Conservation (phyloP, 1,139 yeast genomes). For the Geotrichum candidum region DNA sequence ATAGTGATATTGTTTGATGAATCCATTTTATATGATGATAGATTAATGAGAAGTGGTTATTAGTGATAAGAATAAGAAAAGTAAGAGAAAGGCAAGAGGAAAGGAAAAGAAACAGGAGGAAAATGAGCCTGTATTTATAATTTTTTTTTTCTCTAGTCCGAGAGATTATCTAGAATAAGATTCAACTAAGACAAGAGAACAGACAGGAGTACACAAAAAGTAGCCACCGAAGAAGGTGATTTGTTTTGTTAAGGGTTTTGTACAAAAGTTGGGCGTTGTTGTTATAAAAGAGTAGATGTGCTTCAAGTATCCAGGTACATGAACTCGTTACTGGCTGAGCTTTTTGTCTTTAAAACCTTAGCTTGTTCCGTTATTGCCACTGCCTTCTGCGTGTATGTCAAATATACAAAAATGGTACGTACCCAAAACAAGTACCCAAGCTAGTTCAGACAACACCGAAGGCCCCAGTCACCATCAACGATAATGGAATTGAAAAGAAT, state of each 20-base stretch:
- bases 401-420: background rate
- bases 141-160: background rate
- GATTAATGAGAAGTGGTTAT: background rate
- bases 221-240: background rate
- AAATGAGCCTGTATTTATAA: background rate
- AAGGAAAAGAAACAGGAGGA: background rate
- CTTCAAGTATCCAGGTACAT: background rate
- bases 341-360: background rate
- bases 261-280: background rate
- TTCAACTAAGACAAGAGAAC: background rate
- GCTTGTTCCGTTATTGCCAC: background rate
- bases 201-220: background rate
- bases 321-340: background rate
- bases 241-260: background rate
- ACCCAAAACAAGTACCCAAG: background rate
- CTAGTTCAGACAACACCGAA: background rate
- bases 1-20: conserved; percentile 3
- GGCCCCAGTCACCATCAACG: background rate
- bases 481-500: background rate
- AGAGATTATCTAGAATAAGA: background rate
- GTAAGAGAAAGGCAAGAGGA: background rate
- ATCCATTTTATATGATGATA: background rate
- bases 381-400: background rate
- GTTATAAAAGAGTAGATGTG: background rate
- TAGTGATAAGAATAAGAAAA: background rate